Evolutionary conservation across 2,329 filamentous ascomycete genomes (phyloP).

Genomic region (Hypomyces perniciosus): DNA sequence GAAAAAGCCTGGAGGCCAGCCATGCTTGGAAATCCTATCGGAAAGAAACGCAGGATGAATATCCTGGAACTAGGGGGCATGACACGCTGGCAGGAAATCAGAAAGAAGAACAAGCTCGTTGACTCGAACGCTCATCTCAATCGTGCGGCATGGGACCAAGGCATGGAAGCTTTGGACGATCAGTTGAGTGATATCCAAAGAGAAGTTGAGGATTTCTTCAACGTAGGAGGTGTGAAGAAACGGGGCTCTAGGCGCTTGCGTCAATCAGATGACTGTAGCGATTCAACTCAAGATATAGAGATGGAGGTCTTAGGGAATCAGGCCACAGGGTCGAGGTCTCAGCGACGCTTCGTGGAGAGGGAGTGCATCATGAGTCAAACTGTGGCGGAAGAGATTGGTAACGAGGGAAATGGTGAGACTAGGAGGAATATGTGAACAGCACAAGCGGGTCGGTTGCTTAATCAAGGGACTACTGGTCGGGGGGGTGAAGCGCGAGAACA

Average conservation of each 20-base stretch:
- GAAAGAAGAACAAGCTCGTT: conserved; percentile 52
- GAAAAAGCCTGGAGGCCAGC: conserved; percentile 61
- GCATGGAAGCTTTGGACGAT: conserved; percentile 31
- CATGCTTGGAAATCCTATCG: conserved; percentile 65
- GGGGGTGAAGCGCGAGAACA: not conserved
- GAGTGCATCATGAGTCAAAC: conserved; percentile 34
- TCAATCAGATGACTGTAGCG: conserved; percentile 26
- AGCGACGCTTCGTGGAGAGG: conserved; percentile 23
- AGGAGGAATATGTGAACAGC: not conserved
- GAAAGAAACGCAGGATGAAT: conserved; percentile 63
- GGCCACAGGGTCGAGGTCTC: conserved; percentile 11
- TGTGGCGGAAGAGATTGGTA: conserved; percentile 29
- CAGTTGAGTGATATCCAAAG: conserved; percentile 31
- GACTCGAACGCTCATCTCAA: conserved; percentile 37
- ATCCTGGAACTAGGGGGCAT: conserved; percentile 62
- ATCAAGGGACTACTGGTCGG: not conserved
- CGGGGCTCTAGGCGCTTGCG: conserved; percentile 18
- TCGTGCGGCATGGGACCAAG: conserved; percentile 29
- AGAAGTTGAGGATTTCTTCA: conserved; percentile 27
- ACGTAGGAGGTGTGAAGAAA: conserved; percentile 20
- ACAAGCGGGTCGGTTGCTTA: not conserved
- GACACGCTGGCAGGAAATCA: conserved; percentile 69
- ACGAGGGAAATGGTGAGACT: conserved; percentile 15
- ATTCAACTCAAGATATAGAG: conserved; percentile 24
- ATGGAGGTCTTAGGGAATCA: conserved; percentile 22